phyloP scores from a whole-genome alignment of 768 basidiomycete species.

The Hirschioporus abietinus region DNA sequence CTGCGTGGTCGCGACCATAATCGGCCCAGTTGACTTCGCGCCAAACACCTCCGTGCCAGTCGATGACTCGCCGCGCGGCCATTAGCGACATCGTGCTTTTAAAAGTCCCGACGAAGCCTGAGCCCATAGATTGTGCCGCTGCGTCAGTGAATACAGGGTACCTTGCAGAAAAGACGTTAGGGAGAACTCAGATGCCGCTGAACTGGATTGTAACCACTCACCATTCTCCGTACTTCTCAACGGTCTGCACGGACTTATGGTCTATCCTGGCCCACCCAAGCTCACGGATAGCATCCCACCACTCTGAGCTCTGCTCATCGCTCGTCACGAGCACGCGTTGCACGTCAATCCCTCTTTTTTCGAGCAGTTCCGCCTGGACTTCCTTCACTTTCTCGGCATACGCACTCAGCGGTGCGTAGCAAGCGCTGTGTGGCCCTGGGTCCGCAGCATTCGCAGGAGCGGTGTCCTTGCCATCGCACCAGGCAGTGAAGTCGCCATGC shows the following conservation, averaged over 20 bases:
- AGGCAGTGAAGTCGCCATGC: conserved; percentile 42
- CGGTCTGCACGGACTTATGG: conserved; percentile 39
- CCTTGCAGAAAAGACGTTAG: conserved; percentile 30
- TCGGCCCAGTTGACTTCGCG: conserved; percentile 30
- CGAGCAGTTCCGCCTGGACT: conserved; percentile 42
- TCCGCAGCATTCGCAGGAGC: conserved; percentile 28
- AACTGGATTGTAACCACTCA: conserved; percentile 23
- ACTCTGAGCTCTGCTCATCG: conserved; percentile 49
- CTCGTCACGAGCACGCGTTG: conserved; percentile 59
- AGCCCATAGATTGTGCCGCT: conserved; percentile 59
- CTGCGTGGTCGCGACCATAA: background rate
- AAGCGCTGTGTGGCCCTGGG: conserved; percentile 20
- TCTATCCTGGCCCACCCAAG: conserved; percentile 50
- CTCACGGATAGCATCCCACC: conserved; percentile 46
- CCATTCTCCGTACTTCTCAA: conserved; percentile 45
- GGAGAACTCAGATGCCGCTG: background rate
- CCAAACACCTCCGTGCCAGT: conserved; percentile 55
- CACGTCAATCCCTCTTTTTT: conserved; percentile 39
- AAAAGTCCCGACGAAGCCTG: conserved; percentile 70
- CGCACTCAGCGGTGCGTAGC: conserved; percentile 48
- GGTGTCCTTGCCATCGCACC: background rate
- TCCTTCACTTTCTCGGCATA: conserved; percentile 51
- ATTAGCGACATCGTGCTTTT: conserved; percentile 66
- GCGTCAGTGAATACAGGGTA: conserved; percentile 72
- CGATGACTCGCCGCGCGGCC: conserved; percentile 58